Evolutionary conservation across 1,284 basidiomycete species (phyloP), one percentile per base, ranked within the genome.

Genomic region (Ustilago trichophora): DNA sequence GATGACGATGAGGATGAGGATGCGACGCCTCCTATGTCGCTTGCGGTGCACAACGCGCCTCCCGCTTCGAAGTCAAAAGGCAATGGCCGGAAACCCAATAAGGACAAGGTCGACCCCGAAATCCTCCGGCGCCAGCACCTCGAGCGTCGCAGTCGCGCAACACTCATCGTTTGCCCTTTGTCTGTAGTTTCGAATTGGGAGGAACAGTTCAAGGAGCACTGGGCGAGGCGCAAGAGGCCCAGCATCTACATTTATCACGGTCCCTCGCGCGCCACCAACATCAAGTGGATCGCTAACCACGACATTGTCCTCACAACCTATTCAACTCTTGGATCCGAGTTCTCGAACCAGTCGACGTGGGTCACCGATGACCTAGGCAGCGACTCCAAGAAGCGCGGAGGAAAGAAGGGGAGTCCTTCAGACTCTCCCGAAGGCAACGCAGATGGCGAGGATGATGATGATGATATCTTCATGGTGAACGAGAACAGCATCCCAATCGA

Each of bases 111-210:
- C 56, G 67, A 73, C 32, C 53, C 69, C 5, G 73, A 77, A 36
- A 22, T 52, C 10, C 53, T 65, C 13, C 72, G 75, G n/a, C 60
- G 52, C 22, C 46, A 70, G 15, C 56, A 80, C 32, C 69, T 82
- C 26, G 71, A 71, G 43, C 49, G 63, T 26, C 71, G 89, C 70
- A 92, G 90, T 75, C 88, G 93, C 38, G 96, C 90, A 8, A 98
- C 96, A 0, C 83, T 99, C n/a, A 91, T 99, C 71, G 87, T 99
- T 22, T 98, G 96, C 74, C 96, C 96, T 8, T 85, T 99, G 49
- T 95, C 93, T 19, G 97, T 96, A 2, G 92, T 99, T 1, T 89
- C 91, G 40, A 98, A 98, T 78, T 99, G 96, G 96, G 95, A 98
- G 83, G 92, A 96, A 67, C 96, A 99, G 82, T 91, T 98, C 80